A percentile compares a stretch with the other conserved stretches of the same genome.
These are phyloP conservation scores for Albatrellus ellisii DNA, from an alignment of 768 basidiomycete species.

Conservation along the genomic window DNA sequence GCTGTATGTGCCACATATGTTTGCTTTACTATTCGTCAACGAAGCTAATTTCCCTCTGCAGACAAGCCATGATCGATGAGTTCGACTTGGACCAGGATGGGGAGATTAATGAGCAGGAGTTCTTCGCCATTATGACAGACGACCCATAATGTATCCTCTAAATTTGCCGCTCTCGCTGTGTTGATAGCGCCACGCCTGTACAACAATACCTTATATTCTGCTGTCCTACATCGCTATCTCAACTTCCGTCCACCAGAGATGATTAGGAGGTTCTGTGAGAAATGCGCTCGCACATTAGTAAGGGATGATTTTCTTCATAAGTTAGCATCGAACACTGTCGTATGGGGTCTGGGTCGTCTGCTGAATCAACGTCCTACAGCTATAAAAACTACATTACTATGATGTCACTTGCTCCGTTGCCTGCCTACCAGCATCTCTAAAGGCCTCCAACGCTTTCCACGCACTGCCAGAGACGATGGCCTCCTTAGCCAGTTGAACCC, in stretches of 20 bases:
- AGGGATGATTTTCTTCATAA: not conserved
- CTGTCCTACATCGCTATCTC: no score
- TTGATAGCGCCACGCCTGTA: no score
- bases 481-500: conserved; percentile 52
- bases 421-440: conserved; percentile 3
- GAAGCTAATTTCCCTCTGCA: conserved; percentile 19
- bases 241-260: no score
- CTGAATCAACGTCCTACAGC: no score
- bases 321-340: not conserved
- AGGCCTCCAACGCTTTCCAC: conserved; percentile 10
- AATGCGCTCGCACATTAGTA: no score
- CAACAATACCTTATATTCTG: no score
- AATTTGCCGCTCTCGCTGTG: no score
- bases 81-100: conserved; percentile 98
- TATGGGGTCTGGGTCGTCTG: not conserved
- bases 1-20: conserved; percentile 45
- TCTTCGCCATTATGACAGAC: conserved; percentile 95
- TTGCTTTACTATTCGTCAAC: not conserved
- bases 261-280: no score
- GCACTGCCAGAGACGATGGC: conserved; percentile 47
- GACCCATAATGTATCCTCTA: conserved; percentile 65
- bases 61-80: conserved; percentile 99
- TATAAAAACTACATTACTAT: no score
- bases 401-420: not conserved
- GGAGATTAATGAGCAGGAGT: conserved; percentile 94